These are phyloP conservation scores for Leonotis leonurus DNA, from an alignment of 257 asterid species.

Conservation along the genomic window DNA sequence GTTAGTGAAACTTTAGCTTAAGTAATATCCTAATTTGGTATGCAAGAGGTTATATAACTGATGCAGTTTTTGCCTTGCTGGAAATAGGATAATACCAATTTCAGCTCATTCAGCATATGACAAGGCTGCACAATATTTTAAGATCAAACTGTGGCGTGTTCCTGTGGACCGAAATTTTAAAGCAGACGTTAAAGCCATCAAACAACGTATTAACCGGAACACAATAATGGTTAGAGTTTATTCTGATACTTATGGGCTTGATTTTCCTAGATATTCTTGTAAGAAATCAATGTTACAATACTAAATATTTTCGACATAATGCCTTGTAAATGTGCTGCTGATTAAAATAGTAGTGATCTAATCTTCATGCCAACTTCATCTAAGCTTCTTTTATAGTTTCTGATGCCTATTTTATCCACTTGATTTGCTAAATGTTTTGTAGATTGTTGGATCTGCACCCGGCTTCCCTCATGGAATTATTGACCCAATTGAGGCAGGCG, in stretches of 20 bases:
- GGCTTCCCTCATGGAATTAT: conserved; percentile 99
- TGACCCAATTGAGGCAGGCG: conserved; percentile 99
- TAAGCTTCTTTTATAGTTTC: not conserved
- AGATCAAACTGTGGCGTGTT: conserved; percentile 89
- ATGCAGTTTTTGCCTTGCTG: conserved; percentile 19
- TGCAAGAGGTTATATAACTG: conserved; percentile 14
- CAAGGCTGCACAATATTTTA: conserved; percentile 96
- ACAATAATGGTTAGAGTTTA: conserved; percentile 64
- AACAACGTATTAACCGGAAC: conserved; percentile 59
- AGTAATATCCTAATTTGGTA: conserved; percentile 2
- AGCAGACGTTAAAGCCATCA: conserved; percentile 79
- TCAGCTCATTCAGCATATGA: conserved; percentile 99
- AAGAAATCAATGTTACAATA: not conserved
- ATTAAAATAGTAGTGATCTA: not conserved
- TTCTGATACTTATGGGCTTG: conserved; percentile 8
- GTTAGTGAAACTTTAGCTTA: conserved; percentile 33
- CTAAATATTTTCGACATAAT: not conserved
- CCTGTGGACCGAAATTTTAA: conserved; percentile 74
- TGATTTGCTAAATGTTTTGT: conserved; percentile 16
- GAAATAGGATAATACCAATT: conserved; percentile 82
- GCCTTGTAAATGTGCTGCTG: not conserved
- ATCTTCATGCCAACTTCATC: conserved; percentile 1
- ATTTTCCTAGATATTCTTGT: not conserved
- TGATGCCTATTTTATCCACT: not conserved
- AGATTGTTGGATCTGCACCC: conserved; percentile 99